Percentiles rank a stretch among this genome's conserved stretches.
These are phyloP conservation scores for Castanospermum australe DNA, from an alignment of 306 rosid genomes.

Conservation along the genomic window DNA sequence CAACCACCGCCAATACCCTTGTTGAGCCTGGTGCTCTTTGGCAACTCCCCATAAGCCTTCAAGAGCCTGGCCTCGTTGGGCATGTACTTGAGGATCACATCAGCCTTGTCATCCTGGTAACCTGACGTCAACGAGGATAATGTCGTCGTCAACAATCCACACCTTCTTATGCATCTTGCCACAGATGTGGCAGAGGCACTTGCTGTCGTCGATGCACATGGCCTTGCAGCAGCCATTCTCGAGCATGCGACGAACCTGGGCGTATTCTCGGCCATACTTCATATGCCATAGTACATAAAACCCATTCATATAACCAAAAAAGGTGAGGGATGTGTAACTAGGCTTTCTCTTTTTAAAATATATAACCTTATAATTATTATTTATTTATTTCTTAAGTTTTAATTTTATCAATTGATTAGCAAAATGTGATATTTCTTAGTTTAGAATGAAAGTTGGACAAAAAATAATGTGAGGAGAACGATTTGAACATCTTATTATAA, in stretches of 20 bases:
- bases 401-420: too few species aligned
- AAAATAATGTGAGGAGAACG: too few species aligned
- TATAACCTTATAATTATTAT: too few species aligned
- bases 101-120: conserved; percentile 39
- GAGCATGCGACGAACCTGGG: conserved; percentile 27
- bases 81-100: conserved; percentile 36
- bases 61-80: conserved; percentile 34
- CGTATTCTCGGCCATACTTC: conserved; percentile 35
- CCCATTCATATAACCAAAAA: too few species aligned
- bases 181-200: conserved; percentile 34
- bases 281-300: too few species aligned
- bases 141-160: conserved; percentile 34
- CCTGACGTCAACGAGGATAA: conserved; percentile 29
- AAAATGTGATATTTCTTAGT: too few species aligned
- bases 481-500: too few species aligned
- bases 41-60: too few species aligned
- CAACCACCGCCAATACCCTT: conserved; percentile 33
- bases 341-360: too few species aligned
- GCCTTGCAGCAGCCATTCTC: conserved; percentile 32
- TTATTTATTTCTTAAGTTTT: too few species aligned
- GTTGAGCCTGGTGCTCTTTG: conserved; percentile 22
- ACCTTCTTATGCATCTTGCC: conserved; percentile 42
- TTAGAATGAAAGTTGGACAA: too few species aligned
- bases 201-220: conserved; percentile 34
- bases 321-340: too few species aligned